phyloP scores from a whole-genome alignment of 441 rosid species.

The Biscutella laevigata region DNA sequence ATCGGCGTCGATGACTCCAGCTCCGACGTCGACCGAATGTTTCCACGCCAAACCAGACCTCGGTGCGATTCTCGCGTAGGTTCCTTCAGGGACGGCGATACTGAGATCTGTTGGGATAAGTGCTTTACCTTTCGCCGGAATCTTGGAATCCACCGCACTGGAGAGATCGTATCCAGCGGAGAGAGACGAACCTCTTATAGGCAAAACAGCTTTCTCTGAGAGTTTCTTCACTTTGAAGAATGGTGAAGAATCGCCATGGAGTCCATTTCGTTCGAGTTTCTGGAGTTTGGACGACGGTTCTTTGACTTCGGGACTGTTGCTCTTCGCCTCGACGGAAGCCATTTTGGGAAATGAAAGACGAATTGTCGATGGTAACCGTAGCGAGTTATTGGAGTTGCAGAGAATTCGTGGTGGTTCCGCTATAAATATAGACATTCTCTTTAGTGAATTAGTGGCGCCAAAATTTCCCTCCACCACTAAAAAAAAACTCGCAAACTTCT shows the following conservation, averaged over 20 bases:
- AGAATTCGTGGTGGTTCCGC: too few species aligned
- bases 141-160: conserved; percentile 52
- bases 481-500: too few species aligned
- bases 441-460: too few species aligned
- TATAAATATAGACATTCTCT: too few species aligned
- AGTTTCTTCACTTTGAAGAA: conserved; percentile 63
- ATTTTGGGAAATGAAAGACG: not conserved
- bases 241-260: conserved; percentile 4
- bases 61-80: conserved; percentile 85
- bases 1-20: conserved; percentile 73
- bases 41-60: conserved; percentile 82
- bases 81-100: conserved; percentile 65
- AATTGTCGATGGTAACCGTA: not conserved
- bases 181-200: conserved; percentile 59
- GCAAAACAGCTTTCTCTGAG: conserved; percentile 67
- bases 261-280: conserved; percentile 36
- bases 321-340: conserved; percentile 16
- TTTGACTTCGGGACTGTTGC: conserved; percentile 21
- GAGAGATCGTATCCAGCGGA: conserved; percentile 88
- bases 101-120: conserved; percentile 73
- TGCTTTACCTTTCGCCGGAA: conserved; percentile 78
- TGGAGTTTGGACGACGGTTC: conserved; percentile 43
- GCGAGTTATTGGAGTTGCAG: not conserved
- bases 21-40: conserved; percentile 76
- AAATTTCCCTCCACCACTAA: too few species aligned